Base-by-base conservation (phyloP, 169 alveolate genomes). In the Plasmodium fragile region DNA sequence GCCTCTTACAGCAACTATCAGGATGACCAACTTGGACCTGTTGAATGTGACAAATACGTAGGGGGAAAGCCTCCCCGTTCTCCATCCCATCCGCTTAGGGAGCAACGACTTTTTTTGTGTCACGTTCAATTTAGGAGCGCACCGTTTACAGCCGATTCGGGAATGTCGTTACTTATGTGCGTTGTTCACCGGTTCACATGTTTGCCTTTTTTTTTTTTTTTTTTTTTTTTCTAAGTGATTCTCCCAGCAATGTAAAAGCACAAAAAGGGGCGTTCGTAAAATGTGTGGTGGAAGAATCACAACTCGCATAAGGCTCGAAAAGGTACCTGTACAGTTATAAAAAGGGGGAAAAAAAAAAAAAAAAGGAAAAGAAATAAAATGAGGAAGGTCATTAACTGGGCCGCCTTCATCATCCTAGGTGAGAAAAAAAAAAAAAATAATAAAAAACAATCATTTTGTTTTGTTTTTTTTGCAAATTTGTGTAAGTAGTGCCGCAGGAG, bases 371-470 rank as follows among this genome's bases (percentile, higher is more conserved):
- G 5, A 36, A 39, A 25, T 55, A 75, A 78, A 25, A 87, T 75
- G 93, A 87, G 49, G 45, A 87, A 65, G 65, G 28, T 71, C 69
- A 25, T 87, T 55, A 77, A 41, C 52, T 87, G 93, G 93, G 39
- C 53, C 34, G 81, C 89, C 36, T 87, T 49, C 81, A 34, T 87
- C 45, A 25, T 87, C 41, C 16, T 87, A 18, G 93, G 93, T 87
- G 69, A 85, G 32, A 34, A 11, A 49, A 34, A 11, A 84, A 49
- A 71, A 45, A 72, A 85, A n/a, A 13, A 32, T 71, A 39, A 79
- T 45, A 2, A 73, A 13, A 16, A 41, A 34, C 16, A 36, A 22
- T 80, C 32, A 52, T 52, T 80, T 80, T 4, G 25, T 18, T 1
- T 59, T 59, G 0, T 18, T 59, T 18, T 18, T 59, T 59, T 59